A percentile compares a stretch with the other conserved stretches of the same genome.
Conservation (phyloP, 1,284 basidiomycete species). For the Filobasidium uniguttulatum region DNA sequence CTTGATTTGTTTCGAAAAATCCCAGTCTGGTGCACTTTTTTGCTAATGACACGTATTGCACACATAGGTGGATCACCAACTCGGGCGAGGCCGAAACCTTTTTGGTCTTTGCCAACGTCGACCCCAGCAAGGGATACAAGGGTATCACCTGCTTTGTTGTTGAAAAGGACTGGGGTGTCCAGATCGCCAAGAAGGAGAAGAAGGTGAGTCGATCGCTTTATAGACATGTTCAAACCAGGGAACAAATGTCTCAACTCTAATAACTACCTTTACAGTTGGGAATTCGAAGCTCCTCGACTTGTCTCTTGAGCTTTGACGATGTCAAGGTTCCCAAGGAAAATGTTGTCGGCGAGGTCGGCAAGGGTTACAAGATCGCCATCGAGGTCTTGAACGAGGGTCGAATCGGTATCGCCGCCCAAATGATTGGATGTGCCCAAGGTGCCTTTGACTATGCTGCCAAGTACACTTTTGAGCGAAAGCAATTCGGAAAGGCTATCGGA, state of each 20-base stretch:
- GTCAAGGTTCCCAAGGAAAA: conserved; percentile 84
- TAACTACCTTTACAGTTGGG: conserved; percentile 47
- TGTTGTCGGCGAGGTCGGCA: conserved; percentile 67
- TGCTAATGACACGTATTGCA: neutral
- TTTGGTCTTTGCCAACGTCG: conserved; percentile 85
- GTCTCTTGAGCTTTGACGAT: conserved; percentile 91
- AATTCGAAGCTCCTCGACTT: conserved; percentile 93
- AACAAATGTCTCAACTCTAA: neutral
- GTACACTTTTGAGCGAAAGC: conserved; percentile 83
- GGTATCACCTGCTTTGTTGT: conserved; percentile 96
- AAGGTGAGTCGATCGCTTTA: conserved; percentile 43
- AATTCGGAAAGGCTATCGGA: conserved; percentile 86
- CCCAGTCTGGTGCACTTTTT: neutral
- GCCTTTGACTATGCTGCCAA: conserved; percentile 86
- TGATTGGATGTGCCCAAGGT: conserved; percentile 93
- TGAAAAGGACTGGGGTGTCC: conserved; percentile 89
- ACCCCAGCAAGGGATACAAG: conserved; percentile 93
- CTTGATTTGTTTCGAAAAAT: conserved; percentile 23
- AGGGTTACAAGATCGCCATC: conserved; percentile 97
- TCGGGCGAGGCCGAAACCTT: conserved; percentile 85
- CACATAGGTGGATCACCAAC: conserved; percentile 85
- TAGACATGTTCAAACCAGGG: neutral
- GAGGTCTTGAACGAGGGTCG: conserved; percentile 96
- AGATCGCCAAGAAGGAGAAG: conserved; percentile 98
- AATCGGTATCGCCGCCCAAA: conserved; percentile 93